Conservation (phyloP, 768 basidiomycete species). For the Mycena latifolia region DNA sequence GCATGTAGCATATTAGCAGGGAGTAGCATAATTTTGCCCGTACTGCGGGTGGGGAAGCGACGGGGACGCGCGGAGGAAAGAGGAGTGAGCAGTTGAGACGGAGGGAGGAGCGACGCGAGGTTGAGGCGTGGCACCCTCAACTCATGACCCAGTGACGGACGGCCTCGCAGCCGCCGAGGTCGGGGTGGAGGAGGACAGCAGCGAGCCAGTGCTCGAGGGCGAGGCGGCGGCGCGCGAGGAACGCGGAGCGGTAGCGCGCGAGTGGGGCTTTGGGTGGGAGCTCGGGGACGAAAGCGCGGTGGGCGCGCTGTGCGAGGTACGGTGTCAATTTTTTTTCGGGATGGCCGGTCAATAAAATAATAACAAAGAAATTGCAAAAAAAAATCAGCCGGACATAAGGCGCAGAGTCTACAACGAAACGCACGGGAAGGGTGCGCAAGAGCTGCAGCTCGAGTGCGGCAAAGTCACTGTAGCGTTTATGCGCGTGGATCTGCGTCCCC, state of each 20-base stretch:
- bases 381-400: neutral
- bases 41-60: no score
- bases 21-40: no score
- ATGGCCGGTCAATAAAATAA: no score
- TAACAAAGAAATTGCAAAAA: neutral
- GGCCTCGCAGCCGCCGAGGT: slow-evolving; percentile 71
- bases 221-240: slow-evolving; percentile 73
- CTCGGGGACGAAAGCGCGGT: slow-evolving; percentile 62
- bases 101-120: no score
- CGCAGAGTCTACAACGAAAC: no score
- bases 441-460: slow-evolving; percentile 64
- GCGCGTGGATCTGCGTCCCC: slow-evolving; percentile 72
- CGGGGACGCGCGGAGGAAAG: no score
- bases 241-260: slow-evolving; percentile 73
- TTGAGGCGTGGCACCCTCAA: no score
- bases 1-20: no score
- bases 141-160: slow-evolving; percentile 68
- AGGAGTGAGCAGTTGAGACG: no score
- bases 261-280: slow-evolving; percentile 80
- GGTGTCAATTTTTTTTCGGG: no score
- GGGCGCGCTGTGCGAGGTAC: slow-evolving; percentile 58
- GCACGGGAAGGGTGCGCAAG: slow-evolving; percentile 64
- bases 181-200: slow-evolving; percentile 74
- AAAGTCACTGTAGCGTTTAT: slow-evolving; percentile 79
- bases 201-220: slow-evolving; percentile 77